phyloP scores from a whole-genome alignment of 371 early-diverging fungal species.

The Chytridium lagenaria region DNA sequence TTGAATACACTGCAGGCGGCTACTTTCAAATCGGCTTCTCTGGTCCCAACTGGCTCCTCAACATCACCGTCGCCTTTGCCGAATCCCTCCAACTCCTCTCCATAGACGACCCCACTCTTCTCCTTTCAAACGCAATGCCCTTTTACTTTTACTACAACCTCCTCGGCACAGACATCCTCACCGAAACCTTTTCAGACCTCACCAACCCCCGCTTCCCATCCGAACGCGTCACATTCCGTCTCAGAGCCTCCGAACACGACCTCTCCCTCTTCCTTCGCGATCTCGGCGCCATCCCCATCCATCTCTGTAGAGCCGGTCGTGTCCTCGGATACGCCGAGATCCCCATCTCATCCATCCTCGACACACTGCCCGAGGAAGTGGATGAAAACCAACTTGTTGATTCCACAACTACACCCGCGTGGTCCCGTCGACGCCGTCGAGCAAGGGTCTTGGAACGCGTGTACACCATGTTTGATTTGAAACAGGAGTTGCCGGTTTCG shows the following conservation, averaged over 20 bases:
- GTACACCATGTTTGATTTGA: constrained; percentile 37
- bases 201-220: constrained; percentile 47
- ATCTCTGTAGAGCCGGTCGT: constrained; percentile 32
- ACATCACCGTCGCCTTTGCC: constrained; percentile 55
- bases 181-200: constrained; percentile 47
- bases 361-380: constrained; percentile 12
- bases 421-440: not conserved
- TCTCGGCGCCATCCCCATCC: constrained; percentile 38
- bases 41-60: constrained; percentile 35
- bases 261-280: constrained; percentile 43
- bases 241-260: constrained; percentile 35
- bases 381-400: not conserved
- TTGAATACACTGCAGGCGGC: constrained; percentile 46
- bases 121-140: too few relatives aligned
- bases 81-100: constrained; percentile 47
- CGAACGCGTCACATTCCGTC: constrained; percentile 52
- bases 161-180: constrained; percentile 50
- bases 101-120: not conserved
- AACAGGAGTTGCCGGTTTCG: constrained; percentile 45
- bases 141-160: constrained; percentile 55
- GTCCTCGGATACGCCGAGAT: constrained; percentile 50
- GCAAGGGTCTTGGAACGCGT: constrained; percentile 38
- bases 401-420: too few relatives aligned
- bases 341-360: constrained; percentile 28
- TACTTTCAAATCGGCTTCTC: constrained; percentile 54